These are phyloP conservation scores for Edaphochlamys debaryana DNA, from an alignment of 139 green algal genomes.

Conservation along the genomic window DNA sequence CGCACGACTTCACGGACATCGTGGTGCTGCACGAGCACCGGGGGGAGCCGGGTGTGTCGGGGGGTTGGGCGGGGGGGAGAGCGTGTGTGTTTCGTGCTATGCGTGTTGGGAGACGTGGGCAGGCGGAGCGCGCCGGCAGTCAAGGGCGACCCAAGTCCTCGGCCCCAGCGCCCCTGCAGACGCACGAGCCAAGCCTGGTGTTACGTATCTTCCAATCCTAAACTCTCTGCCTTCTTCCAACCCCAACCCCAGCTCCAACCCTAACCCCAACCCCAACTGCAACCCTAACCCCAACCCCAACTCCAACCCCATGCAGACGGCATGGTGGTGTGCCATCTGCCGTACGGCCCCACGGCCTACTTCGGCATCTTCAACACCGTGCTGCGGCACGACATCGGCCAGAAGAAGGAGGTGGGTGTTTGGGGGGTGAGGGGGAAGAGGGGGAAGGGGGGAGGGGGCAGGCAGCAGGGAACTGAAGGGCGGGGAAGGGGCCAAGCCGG, in stretches of 20 bases:
- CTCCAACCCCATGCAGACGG: no score
- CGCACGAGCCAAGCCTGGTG: no score
- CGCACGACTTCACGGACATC: conserved; percentile 95
- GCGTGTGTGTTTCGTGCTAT: no score
- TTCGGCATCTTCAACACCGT: conserved; percentile 97
- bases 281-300: no score
- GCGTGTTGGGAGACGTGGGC: neutral
- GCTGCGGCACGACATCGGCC: conserved; percentile 95
- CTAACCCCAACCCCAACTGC: no score
- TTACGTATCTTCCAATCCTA: no score
- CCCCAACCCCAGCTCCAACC: no score
- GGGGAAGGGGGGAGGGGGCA: neutral
- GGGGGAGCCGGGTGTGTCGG: conserved; percentile 85
- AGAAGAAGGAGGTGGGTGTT: conserved; percentile 84
- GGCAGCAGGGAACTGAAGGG: neutral
- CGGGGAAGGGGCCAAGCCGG: neutral
- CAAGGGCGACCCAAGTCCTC: no score
- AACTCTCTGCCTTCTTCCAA: no score
- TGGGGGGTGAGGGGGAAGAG: neutral
- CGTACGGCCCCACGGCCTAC: conserved; percentile 97
- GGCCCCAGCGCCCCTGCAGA: no score
- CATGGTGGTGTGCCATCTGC: conserved; percentile 97
- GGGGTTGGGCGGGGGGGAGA: neutral
- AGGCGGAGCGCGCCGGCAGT: no score
- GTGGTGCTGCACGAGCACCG: conserved; percentile 98